Conservation (phyloP, 2,329 filamentous ascomycete species). For the Dactylellina sp. region DNA sequence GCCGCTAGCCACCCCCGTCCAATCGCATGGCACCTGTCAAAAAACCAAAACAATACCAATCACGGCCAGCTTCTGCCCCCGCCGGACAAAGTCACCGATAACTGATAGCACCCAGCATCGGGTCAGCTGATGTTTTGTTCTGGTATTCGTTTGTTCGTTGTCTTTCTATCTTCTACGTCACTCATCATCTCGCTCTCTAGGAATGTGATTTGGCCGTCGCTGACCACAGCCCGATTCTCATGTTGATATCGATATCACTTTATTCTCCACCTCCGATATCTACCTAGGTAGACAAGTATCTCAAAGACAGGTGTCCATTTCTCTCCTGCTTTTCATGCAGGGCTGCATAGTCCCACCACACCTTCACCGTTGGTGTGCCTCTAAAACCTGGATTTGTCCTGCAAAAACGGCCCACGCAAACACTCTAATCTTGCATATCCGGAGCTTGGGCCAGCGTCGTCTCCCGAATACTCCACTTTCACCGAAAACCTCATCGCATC, state of each 20-base stretch:
- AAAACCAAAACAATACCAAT: slow-evolving; percentile 50
- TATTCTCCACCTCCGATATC: too few relatives aligned
- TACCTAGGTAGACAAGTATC: too few relatives aligned
- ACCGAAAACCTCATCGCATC: background rate
- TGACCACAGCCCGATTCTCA: too few relatives aligned
- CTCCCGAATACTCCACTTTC: slow-evolving; percentile 27
- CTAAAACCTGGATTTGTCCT: slow-evolving; percentile 40
- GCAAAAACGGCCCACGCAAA: slow-evolving; percentile 31
- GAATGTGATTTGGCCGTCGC: background rate
- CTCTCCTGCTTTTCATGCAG: slow-evolving; percentile 28
- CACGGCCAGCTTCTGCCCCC: too few relatives aligned
- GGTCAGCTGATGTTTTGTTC: slow-evolving; percentile 39
- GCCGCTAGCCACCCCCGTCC: slow-evolving; percentile 14
- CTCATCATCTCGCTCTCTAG: background rate
- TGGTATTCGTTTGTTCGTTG: slow-evolving; percentile 16
- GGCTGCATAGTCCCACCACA: slow-evolving; percentile 51
- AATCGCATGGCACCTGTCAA: slow-evolving; percentile 34
- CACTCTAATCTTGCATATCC: slow-evolving; percentile 30
- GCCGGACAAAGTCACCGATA: slow-evolving; percentile 25
- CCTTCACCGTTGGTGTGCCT: slow-evolving; percentile 26
- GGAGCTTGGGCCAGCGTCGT: slow-evolving; percentile 19
- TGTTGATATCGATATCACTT: too few relatives aligned
- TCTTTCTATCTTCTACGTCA: slow-evolving; percentile 16
- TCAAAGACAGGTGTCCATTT: slow-evolving; percentile 14
- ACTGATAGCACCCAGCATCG: background rate